phyloP scores from a whole-genome alignment of 495 filamentous ascomycete species.

The Aspergillus nidulans region DNA sequence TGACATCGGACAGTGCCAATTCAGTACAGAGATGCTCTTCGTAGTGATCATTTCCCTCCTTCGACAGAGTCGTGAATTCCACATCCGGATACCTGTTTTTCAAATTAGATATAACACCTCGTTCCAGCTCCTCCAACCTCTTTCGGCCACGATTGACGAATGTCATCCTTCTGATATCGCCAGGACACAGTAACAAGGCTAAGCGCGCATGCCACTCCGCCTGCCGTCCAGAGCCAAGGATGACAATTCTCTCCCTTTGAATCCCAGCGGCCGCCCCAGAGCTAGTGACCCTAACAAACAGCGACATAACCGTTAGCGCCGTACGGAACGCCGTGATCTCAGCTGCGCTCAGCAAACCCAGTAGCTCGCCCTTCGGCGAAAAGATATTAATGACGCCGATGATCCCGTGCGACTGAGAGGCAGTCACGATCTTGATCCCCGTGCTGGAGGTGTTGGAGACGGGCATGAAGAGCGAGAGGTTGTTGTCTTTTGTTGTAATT shows the following conservation, averaged over 20 bases:
- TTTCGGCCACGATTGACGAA: constrained; percentile 71
- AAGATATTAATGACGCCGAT: constrained; percentile 79
- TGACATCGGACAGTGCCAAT: constrained; percentile 53
- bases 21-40: constrained; percentile 21
- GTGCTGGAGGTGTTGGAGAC: constrained; percentile 54
- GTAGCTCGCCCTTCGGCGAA: constrained; percentile 58
- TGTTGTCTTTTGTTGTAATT: constrained; percentile 58
- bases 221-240: constrained; percentile 85
- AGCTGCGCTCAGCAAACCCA: constrained; percentile 77
- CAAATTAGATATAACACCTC: constrained; percentile 23
- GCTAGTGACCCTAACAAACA: constrained; percentile 54
- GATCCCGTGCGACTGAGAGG: constrained; percentile 32
- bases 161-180: constrained; percentile 61
- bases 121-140: constrained; percentile 32
- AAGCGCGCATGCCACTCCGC: constrained; percentile 91
- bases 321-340: constrained; percentile 93
- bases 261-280: background rate
- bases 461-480: constrained; percentile 90
- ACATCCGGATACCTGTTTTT: constrained; percentile 24
- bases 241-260: constrained; percentile 59
- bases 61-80: constrained; percentile 22
- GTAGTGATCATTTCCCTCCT: constrained; percentile 29
- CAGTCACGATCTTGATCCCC: constrained; percentile 61
- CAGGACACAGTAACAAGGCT: constrained; percentile 59
- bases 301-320: constrained; percentile 73